Evolutionary conservation across 371 early-diverging fungal species (phyloP).

Genomic region (Mortierella sp.): DNA sequence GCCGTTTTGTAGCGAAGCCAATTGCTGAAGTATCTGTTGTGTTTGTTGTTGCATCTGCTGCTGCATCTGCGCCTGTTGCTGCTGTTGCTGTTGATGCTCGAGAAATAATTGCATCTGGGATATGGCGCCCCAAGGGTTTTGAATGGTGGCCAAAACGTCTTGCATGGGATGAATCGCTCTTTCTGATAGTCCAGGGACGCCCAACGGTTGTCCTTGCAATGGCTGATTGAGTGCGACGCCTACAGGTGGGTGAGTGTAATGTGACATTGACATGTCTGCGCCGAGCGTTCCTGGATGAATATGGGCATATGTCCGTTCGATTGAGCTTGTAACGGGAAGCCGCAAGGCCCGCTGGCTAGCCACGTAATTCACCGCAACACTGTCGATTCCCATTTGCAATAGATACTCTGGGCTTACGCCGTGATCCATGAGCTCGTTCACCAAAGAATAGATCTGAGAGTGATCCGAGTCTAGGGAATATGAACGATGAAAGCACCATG

Average conservation of each 20-base stretch:
- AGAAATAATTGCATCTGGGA: background rate
- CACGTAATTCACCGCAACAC: slow-evolving; percentile 9
- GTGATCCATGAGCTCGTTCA: slow-evolving; percentile 16
- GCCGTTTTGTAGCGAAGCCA: slow-evolving; percentile 1
- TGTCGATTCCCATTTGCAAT: slow-evolving; percentile 20
- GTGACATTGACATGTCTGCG: no score
- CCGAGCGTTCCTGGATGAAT: no score
- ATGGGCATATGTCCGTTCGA: no score
- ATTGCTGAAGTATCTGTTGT: background rate
- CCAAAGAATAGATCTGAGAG: slow-evolving; percentile 10
- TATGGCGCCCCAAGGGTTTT: background rate
- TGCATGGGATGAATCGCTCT: background rate
- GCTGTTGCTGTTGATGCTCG: slow-evolving; percentile 1
- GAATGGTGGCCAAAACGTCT: background rate
- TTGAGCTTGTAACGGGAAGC: background rate
- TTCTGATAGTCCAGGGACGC: no score
- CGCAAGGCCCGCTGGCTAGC: slow-evolving; percentile 1
- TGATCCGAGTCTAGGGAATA: slow-evolving; percentile 3
- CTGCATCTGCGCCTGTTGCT: background rate
- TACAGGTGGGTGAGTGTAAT: no score
- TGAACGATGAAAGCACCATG: no score
- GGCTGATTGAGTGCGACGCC: no score
- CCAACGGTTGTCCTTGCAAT: no score
- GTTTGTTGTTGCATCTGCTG: background rate
- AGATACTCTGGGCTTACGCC: slow-evolving; percentile 27